phyloP scores from a whole-genome alignment of 2,329 filamentous ascomycete species.

The Ampelomyces quisqualis region DNA sequence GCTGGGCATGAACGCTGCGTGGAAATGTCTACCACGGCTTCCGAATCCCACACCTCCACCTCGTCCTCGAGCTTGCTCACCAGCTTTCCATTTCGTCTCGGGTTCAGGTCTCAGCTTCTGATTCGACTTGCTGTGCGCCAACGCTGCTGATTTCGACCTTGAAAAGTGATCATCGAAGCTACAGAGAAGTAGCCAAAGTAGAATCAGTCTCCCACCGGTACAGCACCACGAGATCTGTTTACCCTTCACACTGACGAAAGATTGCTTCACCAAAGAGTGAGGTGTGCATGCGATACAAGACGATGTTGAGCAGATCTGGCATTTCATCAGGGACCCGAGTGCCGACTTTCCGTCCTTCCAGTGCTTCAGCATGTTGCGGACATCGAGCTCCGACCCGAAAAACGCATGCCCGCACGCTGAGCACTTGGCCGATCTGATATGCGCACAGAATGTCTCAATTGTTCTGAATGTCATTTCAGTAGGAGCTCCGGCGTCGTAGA shows the following conservation, averaged over 20 bases:
- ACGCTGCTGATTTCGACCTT: conserved; percentile 7
- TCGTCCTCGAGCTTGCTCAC: neutral
- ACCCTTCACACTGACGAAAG: conserved; percentile 3
- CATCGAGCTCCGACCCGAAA: conserved; percentile 12
- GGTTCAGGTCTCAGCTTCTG: neutral
- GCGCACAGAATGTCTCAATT: conserved; percentile 12
- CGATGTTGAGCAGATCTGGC: conserved; percentile 15
- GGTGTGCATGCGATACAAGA: conserved; percentile 23
- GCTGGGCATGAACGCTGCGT: conserved; percentile 10
- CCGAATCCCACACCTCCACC: conserved; percentile 9
- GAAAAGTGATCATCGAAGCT: conserved; percentile 38
- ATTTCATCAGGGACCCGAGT: conserved; percentile 17
- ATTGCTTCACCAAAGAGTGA: conserved; percentile 2
- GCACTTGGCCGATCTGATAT: conserved; percentile 16
- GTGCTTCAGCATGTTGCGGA: conserved; percentile 13
- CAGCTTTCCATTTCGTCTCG: conserved; percentile 1
- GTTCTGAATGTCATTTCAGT: conserved; percentile 4
- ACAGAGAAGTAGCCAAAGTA: conserved; percentile 44
- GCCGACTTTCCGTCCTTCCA: conserved; percentile 13
- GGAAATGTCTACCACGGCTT: neutral
- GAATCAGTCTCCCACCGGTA: conserved; percentile 30
- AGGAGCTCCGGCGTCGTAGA: conserved; percentile 5
- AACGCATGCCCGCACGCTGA: conserved; percentile 9
- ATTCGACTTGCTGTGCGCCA: conserved; percentile 4
- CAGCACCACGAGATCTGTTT: conserved; percentile 40